Percentiles rank a stretch among this genome's conserved stretches.
These are phyloP conservation scores for Uncinocarpus reesii DNA, from an alignment of 2,329 filamentous ascomycete species.

Conservation along the genomic window DNA sequence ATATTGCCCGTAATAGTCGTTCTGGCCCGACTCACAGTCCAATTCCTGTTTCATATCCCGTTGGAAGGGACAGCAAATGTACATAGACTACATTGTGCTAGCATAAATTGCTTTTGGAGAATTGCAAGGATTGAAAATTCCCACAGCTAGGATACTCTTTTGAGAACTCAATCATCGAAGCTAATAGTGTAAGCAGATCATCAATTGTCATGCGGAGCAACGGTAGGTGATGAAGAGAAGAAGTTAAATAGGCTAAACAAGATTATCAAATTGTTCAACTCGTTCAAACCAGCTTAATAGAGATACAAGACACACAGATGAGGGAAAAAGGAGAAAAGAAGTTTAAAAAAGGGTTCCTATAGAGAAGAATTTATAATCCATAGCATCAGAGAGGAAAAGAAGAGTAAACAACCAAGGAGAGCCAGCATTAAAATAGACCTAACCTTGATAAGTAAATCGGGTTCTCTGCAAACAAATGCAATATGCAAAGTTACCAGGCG, in stretches of 20 bases:
- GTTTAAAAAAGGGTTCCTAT: too few species aligned
- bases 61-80: too few species aligned
- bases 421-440: slow-evolving; percentile 7
- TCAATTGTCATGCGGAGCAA: too few species aligned
- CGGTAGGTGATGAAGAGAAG: not conserved
- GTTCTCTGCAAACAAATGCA: slow-evolving; percentile 4
- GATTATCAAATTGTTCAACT: slow-evolving; percentile 3
- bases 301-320: not conserved
- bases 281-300: not conserved
- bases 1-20: too few species aligned
- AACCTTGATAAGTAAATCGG: not conserved
- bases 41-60: too few species aligned
- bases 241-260: not conserved
- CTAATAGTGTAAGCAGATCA: too few species aligned
- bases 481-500: slow-evolving; percentile 2
- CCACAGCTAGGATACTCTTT: not conserved
- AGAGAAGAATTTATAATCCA: not conserved
- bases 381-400: not conserved
- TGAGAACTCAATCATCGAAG: too few species aligned
- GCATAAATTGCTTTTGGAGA: too few species aligned
- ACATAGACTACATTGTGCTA: too few species aligned
- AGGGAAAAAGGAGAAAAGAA: slow-evolving; percentile 6
- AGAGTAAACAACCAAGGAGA: not conserved
- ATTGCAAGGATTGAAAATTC: too few species aligned
- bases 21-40: too few species aligned